phyloP scores from a whole-genome alignment of 257 asterid species.

The Plantago ovata region DNA sequence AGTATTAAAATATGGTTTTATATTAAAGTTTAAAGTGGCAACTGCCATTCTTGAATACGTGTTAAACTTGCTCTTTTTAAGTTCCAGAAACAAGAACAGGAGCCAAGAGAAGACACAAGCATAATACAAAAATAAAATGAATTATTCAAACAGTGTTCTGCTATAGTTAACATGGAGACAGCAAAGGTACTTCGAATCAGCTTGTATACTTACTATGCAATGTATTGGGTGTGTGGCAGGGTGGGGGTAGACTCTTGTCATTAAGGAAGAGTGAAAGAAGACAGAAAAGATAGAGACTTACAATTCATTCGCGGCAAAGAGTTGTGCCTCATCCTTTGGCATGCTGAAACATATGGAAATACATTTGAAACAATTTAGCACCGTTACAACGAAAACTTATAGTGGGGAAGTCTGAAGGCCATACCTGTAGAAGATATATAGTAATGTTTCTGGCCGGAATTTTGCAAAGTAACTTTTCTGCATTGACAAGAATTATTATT shows the following conservation, averaged over 20 bases:
- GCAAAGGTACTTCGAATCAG: too few relatives aligned
- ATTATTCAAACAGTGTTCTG: too few relatives aligned
- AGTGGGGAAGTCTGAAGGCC: not conserved
- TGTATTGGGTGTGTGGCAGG: not conserved
- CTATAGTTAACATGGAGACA: too few relatives aligned
- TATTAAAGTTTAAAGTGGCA: too few relatives aligned
- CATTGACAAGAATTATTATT: constrained; percentile 20
- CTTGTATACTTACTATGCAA: too few relatives aligned
- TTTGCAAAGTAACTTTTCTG: constrained; percentile 65
- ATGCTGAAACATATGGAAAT: constrained; percentile 51
- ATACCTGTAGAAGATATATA: constrained; percentile 82
- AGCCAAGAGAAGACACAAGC: constrained; percentile 1
- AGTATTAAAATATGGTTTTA: too few relatives aligned
- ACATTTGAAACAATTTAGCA: constrained; percentile 26
- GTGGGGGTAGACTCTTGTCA: not conserved
- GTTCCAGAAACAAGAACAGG: constrained; percentile 7
- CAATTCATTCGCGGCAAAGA: constrained; percentile 86
- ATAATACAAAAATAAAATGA: not conserved
- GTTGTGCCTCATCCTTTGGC: constrained; percentile 91
- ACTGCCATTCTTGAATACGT: too few relatives aligned
- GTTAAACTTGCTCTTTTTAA: too few relatives aligned
- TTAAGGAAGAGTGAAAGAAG: constrained; percentile 6
- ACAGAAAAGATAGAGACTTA: constrained; percentile 31
- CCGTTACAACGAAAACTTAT: constrained; percentile 13
- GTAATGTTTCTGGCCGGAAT: constrained; percentile 60